Evolutionary conservation across 2,329 filamentous ascomycete species (phyloP), one percentile per base, ranked within the genome.

Genomic region (Shiraia sp.): DNA sequence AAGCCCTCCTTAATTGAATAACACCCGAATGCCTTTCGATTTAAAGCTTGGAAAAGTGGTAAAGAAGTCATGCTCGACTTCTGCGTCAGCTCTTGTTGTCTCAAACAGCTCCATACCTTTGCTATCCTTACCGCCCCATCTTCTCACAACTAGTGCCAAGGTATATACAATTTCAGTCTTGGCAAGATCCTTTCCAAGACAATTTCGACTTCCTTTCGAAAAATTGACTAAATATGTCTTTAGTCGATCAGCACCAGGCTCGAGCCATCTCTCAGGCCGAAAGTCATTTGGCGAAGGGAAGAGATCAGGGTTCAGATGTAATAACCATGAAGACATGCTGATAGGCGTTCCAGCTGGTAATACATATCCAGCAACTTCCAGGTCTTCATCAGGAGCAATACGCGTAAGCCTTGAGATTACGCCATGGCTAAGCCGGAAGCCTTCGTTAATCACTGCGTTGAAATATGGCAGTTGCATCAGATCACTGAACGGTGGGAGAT

Each of bases 211-310:
- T 0, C 71, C 71, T 28, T 64, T 66, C 17, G 57, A 55, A 41
- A 75, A 75, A 0, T 63, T 46, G 4, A 74, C 59, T 25, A 74
- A 45, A 37, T 69, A 72, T 17, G 57, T 62, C 16, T 69, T 56
- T 8, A 71, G 24, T 6, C 10, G 6, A 8, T 46, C 32, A 0
- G 25, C 42, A 2, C 27, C 40, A 2, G 36, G 40, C 15, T 45
- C 45, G 1, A 67, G 43, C 64, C 63, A 69, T 6, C 65, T 43
- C 36, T 68, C 55, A 0, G 61, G 61, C 4, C 26, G 32, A 35
- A 65, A 65, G 2, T 31, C 31, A 2, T 43, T 10, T 2, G 61
- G 55, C 9, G 34, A 16, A 6, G 56, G 53, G 26, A 61, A 61
- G 10, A 67, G 37, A 6, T 38, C 33, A 8, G 43, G 17, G 40